Evolutionary conservation across 2,329 filamentous ascomycete species (phyloP).

Genomic region (Ascochyta koolunga): DNA sequence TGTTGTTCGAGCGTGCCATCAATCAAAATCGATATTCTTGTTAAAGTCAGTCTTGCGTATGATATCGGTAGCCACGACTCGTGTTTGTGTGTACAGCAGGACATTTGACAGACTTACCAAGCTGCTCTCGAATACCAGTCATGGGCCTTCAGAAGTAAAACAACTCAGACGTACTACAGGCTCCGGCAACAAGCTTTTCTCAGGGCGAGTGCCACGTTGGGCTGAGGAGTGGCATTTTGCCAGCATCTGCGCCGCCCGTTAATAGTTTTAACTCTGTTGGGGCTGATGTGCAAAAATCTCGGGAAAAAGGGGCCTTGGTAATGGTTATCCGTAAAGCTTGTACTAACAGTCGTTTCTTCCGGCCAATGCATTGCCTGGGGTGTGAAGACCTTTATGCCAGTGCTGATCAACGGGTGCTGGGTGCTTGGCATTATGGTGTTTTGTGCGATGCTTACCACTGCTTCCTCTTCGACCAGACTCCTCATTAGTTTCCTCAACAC

Average conservation of each 20-base stretch:
- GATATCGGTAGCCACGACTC: background rate
- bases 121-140: background rate
- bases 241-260: constrained; percentile 26
- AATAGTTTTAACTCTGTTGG: constrained; percentile 18
- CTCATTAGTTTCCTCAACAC: background rate
- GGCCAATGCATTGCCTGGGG: constrained; percentile 26
- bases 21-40: constrained; percentile 29
- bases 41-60: constrained; percentile 10
- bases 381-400: constrained; percentile 28
- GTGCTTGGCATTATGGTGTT: constrained; percentile 31
- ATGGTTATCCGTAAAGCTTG: constrained; percentile 19
- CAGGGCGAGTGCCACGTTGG: constrained; percentile 4
- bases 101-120: background rate
- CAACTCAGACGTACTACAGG: background rate
- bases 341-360: constrained; percentile 28
- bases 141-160: constrained; percentile 8
- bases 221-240: constrained; percentile 12
- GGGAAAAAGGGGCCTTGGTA: constrained; percentile 19
- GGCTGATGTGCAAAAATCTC: constrained; percentile 34
- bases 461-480: background rate
- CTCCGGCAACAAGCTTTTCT: constrained; percentile 8
- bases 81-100: constrained; percentile 21
- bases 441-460: constrained; percentile 19
- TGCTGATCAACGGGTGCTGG: constrained; percentile 27
- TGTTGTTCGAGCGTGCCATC: constrained; percentile 25